Evolutionary conservation across 768 basidiomycete genomes (phyloP).

Genomic region (Tylopilus sp.): DNA sequence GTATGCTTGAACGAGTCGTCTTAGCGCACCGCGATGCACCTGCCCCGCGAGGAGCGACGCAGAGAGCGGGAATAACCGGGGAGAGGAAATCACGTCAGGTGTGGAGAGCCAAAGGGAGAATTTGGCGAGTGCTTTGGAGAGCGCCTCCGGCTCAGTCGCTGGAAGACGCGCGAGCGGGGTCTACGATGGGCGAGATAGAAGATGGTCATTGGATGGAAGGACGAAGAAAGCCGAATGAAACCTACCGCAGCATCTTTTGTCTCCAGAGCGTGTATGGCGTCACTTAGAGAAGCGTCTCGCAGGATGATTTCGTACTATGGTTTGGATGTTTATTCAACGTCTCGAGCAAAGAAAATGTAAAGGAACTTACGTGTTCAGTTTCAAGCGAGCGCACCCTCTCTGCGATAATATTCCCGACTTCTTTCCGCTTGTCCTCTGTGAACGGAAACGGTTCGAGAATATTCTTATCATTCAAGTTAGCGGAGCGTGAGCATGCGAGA

Average conservation of each 20-base stretch:
- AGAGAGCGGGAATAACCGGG: slow-evolving; percentile 71
- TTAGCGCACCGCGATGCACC: slow-evolving; percentile 76
- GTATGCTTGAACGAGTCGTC: slow-evolving; percentile 68
- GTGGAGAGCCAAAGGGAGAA: slow-evolving; percentile 88
- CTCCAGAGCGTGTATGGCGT: slow-evolving; percentile 21
- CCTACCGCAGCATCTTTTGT: slow-evolving; percentile 15
- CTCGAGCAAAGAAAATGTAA: neutral
- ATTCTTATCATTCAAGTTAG: slow-evolving; percentile 36
- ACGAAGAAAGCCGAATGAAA: too few species aligned
- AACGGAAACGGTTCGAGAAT: slow-evolving; percentile 68
- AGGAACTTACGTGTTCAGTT: slow-evolving; percentile 72
- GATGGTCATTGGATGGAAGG: neutral
- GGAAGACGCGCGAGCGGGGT: slow-evolving; percentile 73
- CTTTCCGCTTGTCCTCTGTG: slow-evolving; percentile 54
- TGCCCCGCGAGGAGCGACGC: slow-evolving; percentile 59
- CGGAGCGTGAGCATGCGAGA: neutral
- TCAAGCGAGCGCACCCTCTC: slow-evolving; percentile 60
- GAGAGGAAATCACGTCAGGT: slow-evolving; percentile 75
- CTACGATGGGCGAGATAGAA: slow-evolving; percentile 26
- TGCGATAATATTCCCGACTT: slow-evolving; percentile 60
- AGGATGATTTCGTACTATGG: slow-evolving; percentile 23
- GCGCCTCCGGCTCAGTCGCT: slow-evolving; percentile 55
- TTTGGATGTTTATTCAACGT: neutral
- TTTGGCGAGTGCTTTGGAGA: slow-evolving; percentile 57
- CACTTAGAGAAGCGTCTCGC: slow-evolving; percentile 26